Evolutionary conservation across 169 alveolate species (phyloP).

Genomic region (Plasmodium berghei): DNA sequence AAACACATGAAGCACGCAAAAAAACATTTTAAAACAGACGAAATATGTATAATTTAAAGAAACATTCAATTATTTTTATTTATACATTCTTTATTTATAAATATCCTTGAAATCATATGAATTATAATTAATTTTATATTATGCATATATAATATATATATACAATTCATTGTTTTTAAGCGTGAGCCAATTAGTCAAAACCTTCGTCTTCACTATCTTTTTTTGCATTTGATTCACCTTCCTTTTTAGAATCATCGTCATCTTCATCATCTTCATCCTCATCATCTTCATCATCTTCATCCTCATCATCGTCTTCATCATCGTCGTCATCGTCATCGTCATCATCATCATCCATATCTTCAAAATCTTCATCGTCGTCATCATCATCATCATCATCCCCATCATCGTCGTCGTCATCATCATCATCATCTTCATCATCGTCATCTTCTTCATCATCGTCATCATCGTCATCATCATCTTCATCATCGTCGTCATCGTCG

Average conservation of each 20-base stretch:
- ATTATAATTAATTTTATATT: background rate
- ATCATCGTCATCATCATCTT: constrained; percentile 60
- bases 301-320: constrained; percentile 62
- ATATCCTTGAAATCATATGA: constrained; percentile 2
- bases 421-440: constrained; percentile 60
- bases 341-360: constrained; percentile 43
- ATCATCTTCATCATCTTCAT: constrained; percentile 60
- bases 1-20: constrained; percentile 52
- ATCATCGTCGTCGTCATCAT: constrained; percentile 49
- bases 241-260: constrained; percentile 47
- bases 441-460: constrained; percentile 71
- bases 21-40: constrained; percentile 30
- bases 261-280: constrained; percentile 66
- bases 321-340: constrained; percentile 70
- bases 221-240: constrained; percentile 42
- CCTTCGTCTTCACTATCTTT: constrained; percentile 70
- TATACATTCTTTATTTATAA: constrained; percentile 24
- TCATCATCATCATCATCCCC: constrained; percentile 62
- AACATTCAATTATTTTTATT: constrained; percentile 14
- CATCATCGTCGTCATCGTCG: constrained; percentile 72
- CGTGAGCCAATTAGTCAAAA: constrained; percentile 11
- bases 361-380: constrained; percentile 63
- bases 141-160: background rate
- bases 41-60: constrained; percentile 21
- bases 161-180: constrained; percentile 5